phyloP scores from a whole-genome alignment of 768 basidiomycete species.

The Kwoniella sp. region DNA sequence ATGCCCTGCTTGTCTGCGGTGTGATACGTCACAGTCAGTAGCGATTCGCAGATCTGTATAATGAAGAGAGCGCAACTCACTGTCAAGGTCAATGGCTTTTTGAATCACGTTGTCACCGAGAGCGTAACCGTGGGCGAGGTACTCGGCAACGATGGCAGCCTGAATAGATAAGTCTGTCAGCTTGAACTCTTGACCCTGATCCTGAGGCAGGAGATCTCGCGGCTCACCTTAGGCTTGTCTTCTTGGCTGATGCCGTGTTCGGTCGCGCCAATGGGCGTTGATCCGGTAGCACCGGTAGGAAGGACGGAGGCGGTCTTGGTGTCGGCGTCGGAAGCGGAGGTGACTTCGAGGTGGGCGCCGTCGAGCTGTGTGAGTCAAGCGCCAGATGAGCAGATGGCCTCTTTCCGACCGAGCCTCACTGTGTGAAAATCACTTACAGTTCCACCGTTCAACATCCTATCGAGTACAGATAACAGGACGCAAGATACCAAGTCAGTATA shows the following conservation, averaged over 20 bases:
- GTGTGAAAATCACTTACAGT: constrained; percentile 53
- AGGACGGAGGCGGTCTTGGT: constrained; percentile 48
- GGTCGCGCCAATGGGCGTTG: constrained; percentile 50
- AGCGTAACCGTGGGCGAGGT: constrained; percentile 83
- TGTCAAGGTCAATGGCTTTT: constrained; percentile 58
- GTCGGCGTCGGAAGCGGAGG: constrained; percentile 63
- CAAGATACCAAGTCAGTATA: neutral
- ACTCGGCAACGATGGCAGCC: constrained; percentile 79
- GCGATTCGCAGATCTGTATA: no score
- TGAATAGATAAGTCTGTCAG: constrained; percentile 4
- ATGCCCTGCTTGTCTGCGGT: constrained; percentile 77
- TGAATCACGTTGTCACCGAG: constrained; percentile 77
- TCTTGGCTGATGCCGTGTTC: constrained; percentile 66
- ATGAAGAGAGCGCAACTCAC: no score
- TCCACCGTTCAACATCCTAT: constrained; percentile 57
- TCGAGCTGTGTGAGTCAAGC: constrained; percentile 60
- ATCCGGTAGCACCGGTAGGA: constrained; percentile 46
- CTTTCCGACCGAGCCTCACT: no score
- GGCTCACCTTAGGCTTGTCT: constrained; percentile 73
- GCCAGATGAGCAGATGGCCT: neutral
- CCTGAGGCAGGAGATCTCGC: no score
- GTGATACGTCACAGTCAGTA: no score
- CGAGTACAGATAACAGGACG: constrained; percentile 34
- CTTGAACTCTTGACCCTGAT: neutral
- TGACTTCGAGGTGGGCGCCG: constrained; percentile 68